Conservation (phyloP, 768 basidiomycete species). For the Suillus alpinus region DNA sequence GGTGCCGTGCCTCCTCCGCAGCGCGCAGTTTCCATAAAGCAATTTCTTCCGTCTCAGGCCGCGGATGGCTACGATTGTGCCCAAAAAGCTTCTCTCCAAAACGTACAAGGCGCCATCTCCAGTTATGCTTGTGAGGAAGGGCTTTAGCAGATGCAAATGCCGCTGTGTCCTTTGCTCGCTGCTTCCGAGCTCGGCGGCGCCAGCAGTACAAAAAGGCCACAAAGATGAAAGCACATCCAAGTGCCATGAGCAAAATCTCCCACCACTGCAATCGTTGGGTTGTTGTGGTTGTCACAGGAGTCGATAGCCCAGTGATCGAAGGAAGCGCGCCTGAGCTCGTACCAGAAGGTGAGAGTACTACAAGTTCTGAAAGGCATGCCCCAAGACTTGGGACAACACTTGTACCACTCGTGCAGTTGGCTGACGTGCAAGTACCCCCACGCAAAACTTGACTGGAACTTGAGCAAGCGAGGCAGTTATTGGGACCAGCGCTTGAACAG, state of each 20-base stretch:
- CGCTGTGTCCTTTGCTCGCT: conserved; percentile 64
- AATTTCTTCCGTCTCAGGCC: conserved; percentile 42
- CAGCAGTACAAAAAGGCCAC: conserved; percentile 62
- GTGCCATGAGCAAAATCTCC: conserved; percentile 81
- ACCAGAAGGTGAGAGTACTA: conserved; percentile 49
- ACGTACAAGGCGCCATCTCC: conserved; percentile 55
- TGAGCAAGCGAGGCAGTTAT: conserved; percentile 72
- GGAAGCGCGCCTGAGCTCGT: conserved; percentile 43
- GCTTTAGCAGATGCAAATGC: conserved; percentile 61
- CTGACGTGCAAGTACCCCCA: conserved; percentile 59
- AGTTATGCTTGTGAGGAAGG: conserved; percentile 44
- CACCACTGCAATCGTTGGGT: conserved; percentile 63
- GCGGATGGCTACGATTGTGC: conserved; percentile 28
- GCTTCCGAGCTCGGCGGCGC: conserved; percentile 67
- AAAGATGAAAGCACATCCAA: conserved; percentile 80
- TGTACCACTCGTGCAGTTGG: conserved; percentile 55
- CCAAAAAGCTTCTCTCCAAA: conserved; percentile 63
- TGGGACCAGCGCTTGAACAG: conserved; percentile 67
- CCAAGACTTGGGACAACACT: conserved; percentile 69
- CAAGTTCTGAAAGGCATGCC: conserved; percentile 75
- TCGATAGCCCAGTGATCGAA: conserved; percentile 52
- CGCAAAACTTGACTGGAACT: conserved; percentile 58
- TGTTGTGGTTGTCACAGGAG: conserved; percentile 40
- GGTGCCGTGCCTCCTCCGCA: conserved; percentile 48
- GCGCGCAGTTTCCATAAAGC: conserved; percentile 49